phyloP scores from a whole-genome alignment of 2,329 filamentous ascomycete species.

The Phyllosticta ampelicida region DNA sequence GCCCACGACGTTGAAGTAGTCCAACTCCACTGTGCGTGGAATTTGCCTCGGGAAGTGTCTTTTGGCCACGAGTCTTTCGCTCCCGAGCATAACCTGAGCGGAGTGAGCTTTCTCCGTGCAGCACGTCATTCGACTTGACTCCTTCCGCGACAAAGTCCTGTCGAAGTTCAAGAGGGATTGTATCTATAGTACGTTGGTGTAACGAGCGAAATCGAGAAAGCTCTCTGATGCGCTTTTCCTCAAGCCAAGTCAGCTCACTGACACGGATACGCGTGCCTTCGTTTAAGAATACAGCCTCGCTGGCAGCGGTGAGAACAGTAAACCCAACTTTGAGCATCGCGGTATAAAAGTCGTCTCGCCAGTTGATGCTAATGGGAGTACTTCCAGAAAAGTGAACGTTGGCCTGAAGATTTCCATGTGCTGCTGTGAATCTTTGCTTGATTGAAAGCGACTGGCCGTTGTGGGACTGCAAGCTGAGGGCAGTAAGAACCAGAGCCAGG shows the following conservation, averaged over 20 bases:
- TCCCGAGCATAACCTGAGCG: constrained; percentile 54
- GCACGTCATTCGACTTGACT: constrained; percentile 22
- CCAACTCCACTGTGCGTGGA: constrained; percentile 55
- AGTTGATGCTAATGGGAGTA: constrained; percentile 59
- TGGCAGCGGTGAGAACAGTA: constrained; percentile 79
- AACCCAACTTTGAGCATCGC: constrained; percentile 80
- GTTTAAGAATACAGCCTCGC: constrained; percentile 90
- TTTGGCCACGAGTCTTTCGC: constrained; percentile 47
- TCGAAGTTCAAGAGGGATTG: constrained; percentile 33
- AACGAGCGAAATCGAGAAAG: constrained; percentile 45
- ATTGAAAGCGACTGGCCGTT: constrained; percentile 35
- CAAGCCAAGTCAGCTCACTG: constrained; percentile 75
- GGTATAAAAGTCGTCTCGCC: constrained; percentile 93
- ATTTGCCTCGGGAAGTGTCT: constrained; percentile 26
- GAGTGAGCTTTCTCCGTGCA: constrained; percentile 21
- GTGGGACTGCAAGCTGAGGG: constrained; percentile 51
- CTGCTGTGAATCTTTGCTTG: constrained; percentile 53
- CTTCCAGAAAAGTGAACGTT: constrained; percentile 67
- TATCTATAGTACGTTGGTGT: constrained; percentile 25
- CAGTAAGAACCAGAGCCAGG: constrained; percentile 65
- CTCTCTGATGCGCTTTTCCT: constrained; percentile 73
- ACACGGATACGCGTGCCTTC: constrained; percentile 70
- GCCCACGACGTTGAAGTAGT: constrained; percentile 63
- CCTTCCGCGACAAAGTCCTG: constrained; percentile 29
- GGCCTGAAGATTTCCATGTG: constrained; percentile 84